Conservation (phyloP, 73 alveolate genomes). For the Tetrahymena thermophila region DNA sequence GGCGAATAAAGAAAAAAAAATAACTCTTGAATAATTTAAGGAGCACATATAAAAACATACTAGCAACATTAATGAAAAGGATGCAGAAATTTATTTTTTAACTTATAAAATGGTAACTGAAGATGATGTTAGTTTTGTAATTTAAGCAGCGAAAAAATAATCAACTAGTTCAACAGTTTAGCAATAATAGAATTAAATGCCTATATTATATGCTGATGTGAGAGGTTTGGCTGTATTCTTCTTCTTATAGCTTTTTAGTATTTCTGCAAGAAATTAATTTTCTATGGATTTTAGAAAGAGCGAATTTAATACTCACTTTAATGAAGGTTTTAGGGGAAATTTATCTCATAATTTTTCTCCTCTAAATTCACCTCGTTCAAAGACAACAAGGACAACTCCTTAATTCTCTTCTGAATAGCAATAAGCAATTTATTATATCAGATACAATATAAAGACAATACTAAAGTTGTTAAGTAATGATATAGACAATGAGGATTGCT, state of each 20-base stretch:
- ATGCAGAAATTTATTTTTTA: not conserved
- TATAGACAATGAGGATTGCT: not conserved
- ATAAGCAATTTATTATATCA: constrained; percentile 6
- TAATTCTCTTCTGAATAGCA: not conserved
- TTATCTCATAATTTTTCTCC: constrained; percentile 16
- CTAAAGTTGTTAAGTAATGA: not conserved
- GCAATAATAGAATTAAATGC: not conserved
- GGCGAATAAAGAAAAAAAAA: not conserved
- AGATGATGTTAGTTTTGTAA: not conserved
- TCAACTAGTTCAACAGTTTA: not conserved
- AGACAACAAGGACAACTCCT: constrained; percentile 18
- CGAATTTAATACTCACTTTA: not conserved
- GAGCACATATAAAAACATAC: not conserved
- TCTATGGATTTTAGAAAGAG: not conserved
- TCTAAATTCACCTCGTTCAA: constrained; percentile 30
- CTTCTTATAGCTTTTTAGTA: not conserved
- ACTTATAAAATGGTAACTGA: not conserved
- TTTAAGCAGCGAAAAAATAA: not conserved
- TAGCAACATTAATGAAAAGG: not conserved
- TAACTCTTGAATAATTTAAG: not conserved
- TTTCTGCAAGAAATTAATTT: not conserved
- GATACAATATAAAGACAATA: not conserved
- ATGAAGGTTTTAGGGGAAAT: not conserved
- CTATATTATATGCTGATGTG: not conserved
- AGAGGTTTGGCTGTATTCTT: not conserved